Conservation (phyloP, 805 yeast genomes). For the Scheffersomyces amazonensis region DNA sequence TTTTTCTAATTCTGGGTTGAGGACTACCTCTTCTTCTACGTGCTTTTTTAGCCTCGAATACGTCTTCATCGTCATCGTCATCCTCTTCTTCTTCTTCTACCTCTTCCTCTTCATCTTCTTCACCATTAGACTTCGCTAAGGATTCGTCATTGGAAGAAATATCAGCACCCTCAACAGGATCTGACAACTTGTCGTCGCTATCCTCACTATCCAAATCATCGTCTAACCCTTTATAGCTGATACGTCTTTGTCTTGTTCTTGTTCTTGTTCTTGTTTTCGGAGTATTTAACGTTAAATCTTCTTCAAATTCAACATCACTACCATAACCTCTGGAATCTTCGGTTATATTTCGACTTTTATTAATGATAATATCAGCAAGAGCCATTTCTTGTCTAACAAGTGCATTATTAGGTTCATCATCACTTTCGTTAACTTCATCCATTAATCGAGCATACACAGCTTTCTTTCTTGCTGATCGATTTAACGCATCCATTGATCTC, state of each 20-base stretch:
- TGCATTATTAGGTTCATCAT: slow-evolving; percentile 19
- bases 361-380: slow-evolving; percentile 43
- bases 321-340: slow-evolving; percentile 9
- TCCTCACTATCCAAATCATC: slow-evolving; percentile 4
- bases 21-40: neutral
- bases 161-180: slow-evolving; percentile 1
- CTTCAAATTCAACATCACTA: slow-evolving; percentile 12
- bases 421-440: slow-evolving; percentile 34
- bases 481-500: slow-evolving; percentile 34
- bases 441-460: slow-evolving; percentile 37
- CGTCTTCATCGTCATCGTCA: neutral
- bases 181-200: neutral
- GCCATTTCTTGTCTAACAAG: slow-evolving; percentile 27
- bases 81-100: neutral
- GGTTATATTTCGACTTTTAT: slow-evolving; percentile 15
- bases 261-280: neutral
- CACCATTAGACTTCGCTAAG: neutral
- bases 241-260: neutral
- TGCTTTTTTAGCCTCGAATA: neutral
- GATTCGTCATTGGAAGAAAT: no score
- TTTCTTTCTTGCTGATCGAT: slow-evolving; percentile 47
- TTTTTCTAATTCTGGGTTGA: slow-evolving; percentile 1
- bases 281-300: slow-evolving; percentile 7
- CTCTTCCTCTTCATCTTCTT: neutral
- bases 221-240: neutral